These are phyloP conservation scores for Diplocarpon mali DNA, from an alignment of 2,329 filamentous ascomycete species.

Conservation along the genomic window DNA sequence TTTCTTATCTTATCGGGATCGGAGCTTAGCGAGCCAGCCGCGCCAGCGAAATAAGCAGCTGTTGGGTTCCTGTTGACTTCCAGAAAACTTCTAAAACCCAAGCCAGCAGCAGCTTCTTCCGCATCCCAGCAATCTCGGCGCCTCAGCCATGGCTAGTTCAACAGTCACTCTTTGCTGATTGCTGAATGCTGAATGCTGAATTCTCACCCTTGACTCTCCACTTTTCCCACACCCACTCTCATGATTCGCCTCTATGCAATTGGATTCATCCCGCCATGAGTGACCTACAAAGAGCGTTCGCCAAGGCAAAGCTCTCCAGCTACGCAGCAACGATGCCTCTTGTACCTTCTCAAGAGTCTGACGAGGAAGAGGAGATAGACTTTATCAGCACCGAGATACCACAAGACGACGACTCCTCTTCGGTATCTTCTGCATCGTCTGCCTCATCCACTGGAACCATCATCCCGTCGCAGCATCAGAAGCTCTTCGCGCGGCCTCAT, in stretches of 20 bases:
- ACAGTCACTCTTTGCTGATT: too few relatives aligned
- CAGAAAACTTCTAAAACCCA: too few relatives aligned
- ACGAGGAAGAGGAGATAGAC: constrained; percentile 31
- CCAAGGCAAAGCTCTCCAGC: constrained; percentile 59
- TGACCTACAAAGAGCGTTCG: constrained; percentile 68
- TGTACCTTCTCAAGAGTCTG: constrained; percentile 38
- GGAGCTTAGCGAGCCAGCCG: not conserved
- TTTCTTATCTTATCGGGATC: too few relatives aligned
- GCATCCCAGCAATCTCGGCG: too few relatives aligned
- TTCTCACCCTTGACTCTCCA: too few relatives aligned
- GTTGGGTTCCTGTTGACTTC: too few relatives aligned
- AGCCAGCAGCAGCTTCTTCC: not conserved
- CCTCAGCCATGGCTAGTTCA: too few relatives aligned
- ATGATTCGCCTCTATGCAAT: too few relatives aligned
- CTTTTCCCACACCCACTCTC: too few relatives aligned
- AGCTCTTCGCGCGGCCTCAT: constrained; percentile 60
- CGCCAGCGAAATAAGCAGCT: too few relatives aligned
- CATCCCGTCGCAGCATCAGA: constrained; percentile 63
- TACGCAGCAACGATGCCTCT: constrained; percentile 38
- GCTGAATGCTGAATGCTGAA: too few relatives aligned
- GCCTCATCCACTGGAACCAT: constrained; percentile 89
- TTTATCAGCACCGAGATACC: constrained; percentile 32
- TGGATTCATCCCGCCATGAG: constrained; percentile 47
- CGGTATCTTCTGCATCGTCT: constrained; percentile 68
- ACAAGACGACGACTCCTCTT: constrained; percentile 55